A percentile compares a stretch with the other conserved stretches of the same genome.
These are phyloP conservation scores for Pyrenochaeta sp. DNA, from an alignment of 2,329 filamentous ascomycete genomes.

Conservation along the genomic window DNA sequence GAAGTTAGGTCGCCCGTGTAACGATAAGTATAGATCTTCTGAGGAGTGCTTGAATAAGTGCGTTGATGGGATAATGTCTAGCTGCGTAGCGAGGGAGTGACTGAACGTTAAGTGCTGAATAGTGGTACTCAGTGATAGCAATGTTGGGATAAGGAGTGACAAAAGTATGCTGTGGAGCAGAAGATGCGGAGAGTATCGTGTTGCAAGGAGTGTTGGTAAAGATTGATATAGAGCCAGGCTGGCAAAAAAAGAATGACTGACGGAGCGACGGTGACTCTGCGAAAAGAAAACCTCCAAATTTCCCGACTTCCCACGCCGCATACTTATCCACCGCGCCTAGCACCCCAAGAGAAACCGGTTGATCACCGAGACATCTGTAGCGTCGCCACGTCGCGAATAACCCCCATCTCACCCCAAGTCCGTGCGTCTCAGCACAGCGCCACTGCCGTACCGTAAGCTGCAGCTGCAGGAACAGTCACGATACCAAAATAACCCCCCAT, in stretches of 20 bases:
- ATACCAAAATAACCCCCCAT: background rate
- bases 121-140: background rate
- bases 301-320: background rate
- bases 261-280: background rate
- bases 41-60: background rate
- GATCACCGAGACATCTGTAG: constrained; percentile 6
- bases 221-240: background rate
- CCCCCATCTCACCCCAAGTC: constrained; percentile 1
- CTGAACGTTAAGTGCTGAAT: background rate
- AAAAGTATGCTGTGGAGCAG: background rate
- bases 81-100: background rate
- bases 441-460: constrained; percentile 6
- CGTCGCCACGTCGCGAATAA: constrained; percentile 6
- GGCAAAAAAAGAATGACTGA: constrained; percentile 5
- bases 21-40: background rate
- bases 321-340: constrained; percentile 1
- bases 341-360: background rate
- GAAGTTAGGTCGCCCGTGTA: background rate
- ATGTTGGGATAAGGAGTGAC: background rate
- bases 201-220: background rate
- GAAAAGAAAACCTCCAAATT: background rate
- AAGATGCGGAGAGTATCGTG: background rate
- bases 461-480: constrained; percentile 1
- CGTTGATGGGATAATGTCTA: background rate
- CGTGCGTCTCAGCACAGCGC: constrained; percentile 1